phyloP scores from a whole-genome alignment of 169 alveolate genomes.

The Plasmodium gallinaceum region DNA sequence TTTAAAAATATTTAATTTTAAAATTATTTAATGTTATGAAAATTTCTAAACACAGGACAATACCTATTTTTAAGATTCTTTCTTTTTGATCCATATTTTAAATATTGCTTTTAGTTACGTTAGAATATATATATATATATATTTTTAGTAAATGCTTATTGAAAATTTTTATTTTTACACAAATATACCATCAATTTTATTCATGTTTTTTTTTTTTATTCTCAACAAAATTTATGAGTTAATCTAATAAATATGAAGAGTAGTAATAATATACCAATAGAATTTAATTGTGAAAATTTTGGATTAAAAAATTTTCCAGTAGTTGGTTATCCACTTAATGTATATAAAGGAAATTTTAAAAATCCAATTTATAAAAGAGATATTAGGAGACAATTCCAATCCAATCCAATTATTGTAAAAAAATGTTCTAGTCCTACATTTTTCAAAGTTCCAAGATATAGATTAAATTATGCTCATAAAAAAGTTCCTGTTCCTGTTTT shows the following conservation, averaged over 20 bases:
- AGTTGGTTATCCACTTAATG: slow-evolving; percentile 48
- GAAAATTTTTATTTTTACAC: too few relatives aligned
- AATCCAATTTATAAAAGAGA: slow-evolving; percentile 19
- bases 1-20: not conserved
- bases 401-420: slow-evolving; percentile 26
- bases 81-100: not conserved
- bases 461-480: slow-evolving; percentile 27
- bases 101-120: too few relatives aligned
- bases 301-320: slow-evolving; percentile 9
- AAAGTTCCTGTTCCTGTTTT: slow-evolving; percentile 48
- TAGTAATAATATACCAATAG: slow-evolving; percentile 10
- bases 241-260: too few relatives aligned
- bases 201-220: too few relatives aligned
- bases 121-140: not conserved
- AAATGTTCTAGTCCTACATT: slow-evolving; percentile 13
- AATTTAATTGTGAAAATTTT: slow-evolving; percentile 1
- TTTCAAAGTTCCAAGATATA: slow-evolving; percentile 37
- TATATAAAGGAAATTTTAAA: slow-evolving; percentile 37
- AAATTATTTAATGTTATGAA: not conserved
- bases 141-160: not conserved
- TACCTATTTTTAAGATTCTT: slow-evolving; percentile 5
- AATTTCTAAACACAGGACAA: not conserved
- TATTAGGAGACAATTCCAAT: slow-evolving; percentile 13
- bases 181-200: too few relatives aligned
- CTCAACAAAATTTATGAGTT: too few relatives aligned